Evolutionary conservation across 352 stramenopile genomes (phyloP).

Genomic region (Phytophthora syringae): DNA sequence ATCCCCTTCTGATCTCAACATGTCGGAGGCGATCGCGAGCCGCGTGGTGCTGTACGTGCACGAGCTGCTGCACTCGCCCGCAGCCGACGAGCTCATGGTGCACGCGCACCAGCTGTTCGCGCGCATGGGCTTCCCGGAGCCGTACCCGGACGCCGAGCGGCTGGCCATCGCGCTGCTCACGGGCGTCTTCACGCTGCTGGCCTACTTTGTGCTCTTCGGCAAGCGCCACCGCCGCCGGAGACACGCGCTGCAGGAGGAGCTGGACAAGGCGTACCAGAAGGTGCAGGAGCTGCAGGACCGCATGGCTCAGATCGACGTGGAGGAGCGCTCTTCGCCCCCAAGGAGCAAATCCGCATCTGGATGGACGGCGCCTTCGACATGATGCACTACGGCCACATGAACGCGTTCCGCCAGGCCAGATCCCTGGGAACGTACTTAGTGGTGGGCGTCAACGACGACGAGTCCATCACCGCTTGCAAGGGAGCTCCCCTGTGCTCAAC

Average conservation of each 20-base stretch:
- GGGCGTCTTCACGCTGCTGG: constrained; percentile 80
- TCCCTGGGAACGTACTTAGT: constrained; percentile 97
- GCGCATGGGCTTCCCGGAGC: constrained; percentile 75
- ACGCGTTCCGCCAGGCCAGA: constrained; percentile 97
- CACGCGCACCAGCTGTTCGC: constrained; percentile 76
- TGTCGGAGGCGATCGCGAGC: constrained; percentile 63
- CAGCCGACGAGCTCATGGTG: constrained; percentile 71
- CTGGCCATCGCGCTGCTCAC: constrained; percentile 84
- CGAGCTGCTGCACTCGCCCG: constrained; percentile 79
- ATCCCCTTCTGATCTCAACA: constrained; percentile 32
- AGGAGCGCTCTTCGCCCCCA: constrained; percentile 63
- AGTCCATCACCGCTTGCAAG: constrained; percentile 97
- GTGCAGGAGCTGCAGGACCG: constrained; percentile 88
- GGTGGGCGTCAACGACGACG: constrained; percentile 98
- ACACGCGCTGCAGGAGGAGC: constrained; percentile 72
- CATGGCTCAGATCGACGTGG: constrained; percentile 84
- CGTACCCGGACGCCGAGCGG: constrained; percentile 87
- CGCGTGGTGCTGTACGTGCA: constrained; percentile 78
- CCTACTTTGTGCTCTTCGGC: constrained; percentile 90
- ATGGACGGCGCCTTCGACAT: constrained; percentile 99
- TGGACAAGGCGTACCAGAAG: constrained; percentile 80
- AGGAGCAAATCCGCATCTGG: constrained; percentile 96
- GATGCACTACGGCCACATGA: constrained; percentile 99
- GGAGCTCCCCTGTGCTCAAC: constrained; percentile 96
- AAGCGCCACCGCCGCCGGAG: constrained; percentile 82